Evolutionary conservation across 2,329 filamentous ascomycete genomes (phyloP), one percentile per base, ranked within the genome.

Genomic region (Cladosporium velox): DNA sequence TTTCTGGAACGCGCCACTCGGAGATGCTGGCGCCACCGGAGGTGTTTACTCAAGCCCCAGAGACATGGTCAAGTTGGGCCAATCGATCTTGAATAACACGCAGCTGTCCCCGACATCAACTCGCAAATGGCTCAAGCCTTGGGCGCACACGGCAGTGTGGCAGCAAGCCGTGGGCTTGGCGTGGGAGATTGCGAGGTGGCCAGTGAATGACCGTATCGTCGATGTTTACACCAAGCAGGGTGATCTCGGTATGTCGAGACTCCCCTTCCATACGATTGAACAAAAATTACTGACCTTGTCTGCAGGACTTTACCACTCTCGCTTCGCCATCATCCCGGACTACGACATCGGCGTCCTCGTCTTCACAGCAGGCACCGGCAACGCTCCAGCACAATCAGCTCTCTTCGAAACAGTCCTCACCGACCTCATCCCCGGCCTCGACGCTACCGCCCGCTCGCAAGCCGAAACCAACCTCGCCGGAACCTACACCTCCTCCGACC

Each of bases 161-260:
- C 77, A 76, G 2, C 74, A 77, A 49, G 76, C 78, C 30, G 74
- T 84, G 35, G 83, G 82, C 8, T 76, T 76, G 6, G 81, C 82
- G 0, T 85, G 82, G 82, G 82, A 84, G 69, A 84, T 84, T 58
- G 73, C 78, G 28, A 79, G 79, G 70, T 73, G 34, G 71, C 78
- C 62, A 76, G 75, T 68, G 66, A 80, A 34, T 78, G 75, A 77
- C 30, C 78, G 80, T 3, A 69, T 81, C 83, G 21, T 84, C 15
- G 82, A 85, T 30, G 62, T 85, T 2, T 84, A 83, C 72, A 79
- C 80, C 28, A 85, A 85, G 70, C 73, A 70, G 2, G 83, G 83
- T 2, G 79, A 80, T 65, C 67, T 83, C 2, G 78, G 79, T 18
- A 64, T 72, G 15, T 85, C 84, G 71, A 77, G 80, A 12, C 2